These are phyloP conservation scores for Cajanus cajan DNA, from an alignment of 306 rosid species.

Conservation along the genomic window DNA sequence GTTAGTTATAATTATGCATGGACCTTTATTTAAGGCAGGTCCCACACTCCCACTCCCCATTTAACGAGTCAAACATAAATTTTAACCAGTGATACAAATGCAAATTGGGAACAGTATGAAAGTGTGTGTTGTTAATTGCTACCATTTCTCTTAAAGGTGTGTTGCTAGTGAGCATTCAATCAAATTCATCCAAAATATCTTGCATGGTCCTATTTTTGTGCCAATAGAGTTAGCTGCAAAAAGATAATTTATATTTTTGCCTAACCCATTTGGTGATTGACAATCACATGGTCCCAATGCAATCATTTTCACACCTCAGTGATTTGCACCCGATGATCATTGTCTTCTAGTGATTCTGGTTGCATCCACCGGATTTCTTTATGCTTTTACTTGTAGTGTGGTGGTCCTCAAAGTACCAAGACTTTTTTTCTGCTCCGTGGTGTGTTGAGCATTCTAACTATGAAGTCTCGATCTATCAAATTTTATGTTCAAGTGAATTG, in stretches of 20 bases:
- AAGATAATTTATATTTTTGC: background rate
- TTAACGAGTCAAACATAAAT: background rate
- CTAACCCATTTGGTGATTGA: conserved; percentile 15
- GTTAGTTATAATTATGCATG: background rate
- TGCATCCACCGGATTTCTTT: background rate
- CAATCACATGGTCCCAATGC: conserved; percentile 25
- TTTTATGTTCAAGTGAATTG: background rate
- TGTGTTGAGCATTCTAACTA: background rate
- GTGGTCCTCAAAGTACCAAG: conserved; percentile 16
- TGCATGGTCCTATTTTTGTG: conserved; percentile 18
- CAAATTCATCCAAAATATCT: conserved; percentile 3
- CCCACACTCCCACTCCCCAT: background rate
- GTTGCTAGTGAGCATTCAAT: background rate
- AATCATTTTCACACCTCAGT: background rate
- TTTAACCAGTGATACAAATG: background rate
- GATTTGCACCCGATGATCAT: conserved; percentile 3
- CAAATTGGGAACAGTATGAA: background rate
- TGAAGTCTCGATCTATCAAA: background rate
- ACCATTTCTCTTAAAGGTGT: background rate
- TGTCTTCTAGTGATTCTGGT: conserved; percentile 26
- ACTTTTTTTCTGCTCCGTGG: background rate
- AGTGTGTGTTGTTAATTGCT: background rate
- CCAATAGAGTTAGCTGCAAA: background rate
- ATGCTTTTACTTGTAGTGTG: background rate
- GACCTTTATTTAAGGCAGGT: background rate